phyloP scores from a whole-genome alignment of 2,329 filamentous ascomycete species.

The Fusarium sp. region DNA sequence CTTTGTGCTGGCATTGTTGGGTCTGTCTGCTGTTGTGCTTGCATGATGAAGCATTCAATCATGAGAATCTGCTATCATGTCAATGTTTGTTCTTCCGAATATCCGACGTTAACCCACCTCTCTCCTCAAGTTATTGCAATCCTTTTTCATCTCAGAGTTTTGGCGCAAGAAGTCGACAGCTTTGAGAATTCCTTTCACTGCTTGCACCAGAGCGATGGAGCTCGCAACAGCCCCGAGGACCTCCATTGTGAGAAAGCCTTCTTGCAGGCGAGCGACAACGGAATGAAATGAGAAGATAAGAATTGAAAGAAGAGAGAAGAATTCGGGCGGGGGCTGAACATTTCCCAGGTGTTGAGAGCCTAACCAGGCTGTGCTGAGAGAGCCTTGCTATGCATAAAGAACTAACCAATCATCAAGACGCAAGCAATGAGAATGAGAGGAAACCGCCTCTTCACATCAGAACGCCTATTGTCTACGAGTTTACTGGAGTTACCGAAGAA shows the following conservation, averaged over 20 bases:
- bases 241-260: neutral
- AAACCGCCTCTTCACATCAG: neutral
- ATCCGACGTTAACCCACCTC: neutral
- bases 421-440: neutral
- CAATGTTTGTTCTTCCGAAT: fast-evolving
- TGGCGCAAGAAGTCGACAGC: slow-evolving; percentile 17
- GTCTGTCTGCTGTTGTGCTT: neutral
- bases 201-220: slow-evolving; percentile 26
- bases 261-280: neutral
- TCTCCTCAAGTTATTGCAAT: neutral
- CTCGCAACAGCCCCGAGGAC: slow-evolving; percentile 28
- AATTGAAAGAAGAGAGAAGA: neutral
- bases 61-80: slow-evolving; percentile 1
- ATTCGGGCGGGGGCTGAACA: neutral
- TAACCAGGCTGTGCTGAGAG: slow-evolving; percentile 10
- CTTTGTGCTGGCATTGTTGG: neutral
- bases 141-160: neutral
- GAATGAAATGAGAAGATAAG: neutral
- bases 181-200: slow-evolving; percentile 16
- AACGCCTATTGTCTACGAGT: no score
- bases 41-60: slow-evolving; percentile 17
- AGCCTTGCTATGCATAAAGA: neutral
- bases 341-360: neutral
- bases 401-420: neutral
- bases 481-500: no score